These are phyloP conservation scores for Magnolia sinica DNA, from an alignment of 164 flowering plant genomes.

Conservation along the genomic window DNA sequence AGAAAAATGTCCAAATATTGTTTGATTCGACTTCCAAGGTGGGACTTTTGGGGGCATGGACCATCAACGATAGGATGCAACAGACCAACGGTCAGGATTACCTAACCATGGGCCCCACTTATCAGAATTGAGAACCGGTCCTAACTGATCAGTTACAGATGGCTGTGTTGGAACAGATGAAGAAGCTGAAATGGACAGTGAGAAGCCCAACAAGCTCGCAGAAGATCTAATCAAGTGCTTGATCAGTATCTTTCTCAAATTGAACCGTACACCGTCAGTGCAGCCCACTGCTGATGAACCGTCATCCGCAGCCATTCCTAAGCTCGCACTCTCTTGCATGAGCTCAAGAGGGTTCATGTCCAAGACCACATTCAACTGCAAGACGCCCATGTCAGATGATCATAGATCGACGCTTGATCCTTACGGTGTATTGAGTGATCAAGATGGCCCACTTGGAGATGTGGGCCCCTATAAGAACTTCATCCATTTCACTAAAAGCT, in stretches of 20 bases:
- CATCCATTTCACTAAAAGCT: slow-evolving; percentile 10
- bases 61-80: not conserved
- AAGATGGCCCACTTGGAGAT: slow-evolving; percentile 4
- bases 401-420: slow-evolving; percentile 44
- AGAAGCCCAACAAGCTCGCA: slow-evolving; percentile 63
- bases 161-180: slow-evolving; percentile 23
- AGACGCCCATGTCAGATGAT: slow-evolving; percentile 34
- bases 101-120: not conserved
- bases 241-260: slow-evolving; percentile 58
- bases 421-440: slow-evolving; percentile 35
- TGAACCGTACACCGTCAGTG: slow-evolving; percentile 28
- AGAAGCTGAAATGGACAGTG: slow-evolving; percentile 16
- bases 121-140: not conserved
- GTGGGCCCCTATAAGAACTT: slow-evolving; percentile 14
- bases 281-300: slow-evolving; percentile 19
- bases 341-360: slow-evolving; percentile 48
- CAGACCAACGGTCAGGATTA: not conserved
- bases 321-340: slow-evolving; percentile 57
- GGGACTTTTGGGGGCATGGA: no score
- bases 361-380: slow-evolving; percentile 45
- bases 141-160: not conserved
- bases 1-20: no score
- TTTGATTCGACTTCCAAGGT: no score
- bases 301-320: slow-evolving; percentile 39
- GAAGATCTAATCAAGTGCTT: slow-evolving; percentile 72